Conservation (phyloP, 805 yeast genomes). For the Kazachstania taianensis region DNA sequence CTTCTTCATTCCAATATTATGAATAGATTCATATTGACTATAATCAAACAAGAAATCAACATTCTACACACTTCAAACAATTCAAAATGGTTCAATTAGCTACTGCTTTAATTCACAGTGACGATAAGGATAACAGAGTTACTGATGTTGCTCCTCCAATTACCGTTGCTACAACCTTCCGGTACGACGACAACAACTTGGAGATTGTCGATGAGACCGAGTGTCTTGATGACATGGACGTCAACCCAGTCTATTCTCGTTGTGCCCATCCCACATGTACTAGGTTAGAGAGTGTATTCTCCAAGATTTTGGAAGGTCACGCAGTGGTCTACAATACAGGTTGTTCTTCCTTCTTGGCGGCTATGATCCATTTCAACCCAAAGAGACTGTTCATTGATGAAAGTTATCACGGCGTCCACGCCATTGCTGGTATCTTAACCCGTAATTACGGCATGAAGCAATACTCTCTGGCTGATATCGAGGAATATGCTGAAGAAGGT, state of each 20-base stretch:
- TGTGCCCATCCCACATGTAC: slow-evolving; percentile 60
- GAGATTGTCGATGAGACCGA: slow-evolving; percentile 33
- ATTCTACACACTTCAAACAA: too few species aligned
- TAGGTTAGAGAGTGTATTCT: slow-evolving; percentile 56
- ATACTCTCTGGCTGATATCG: slow-evolving; percentile 41
- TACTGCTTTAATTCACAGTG: slow-evolving; percentile 60
- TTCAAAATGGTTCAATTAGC: slow-evolving; percentile 29
- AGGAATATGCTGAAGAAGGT: slow-evolving; percentile 37
- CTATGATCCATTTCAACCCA: slow-evolving; percentile 60
- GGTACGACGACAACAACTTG: slow-evolving; percentile 48
- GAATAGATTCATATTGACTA: too few species aligned
- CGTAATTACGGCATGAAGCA: slow-evolving; percentile 49
- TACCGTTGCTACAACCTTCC: slow-evolving; percentile 67
- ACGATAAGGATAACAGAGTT: slow-evolving; percentile 44
- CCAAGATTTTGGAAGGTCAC: slow-evolving; percentile 47
- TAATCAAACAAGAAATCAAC: background rate
- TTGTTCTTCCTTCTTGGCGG: slow-evolving; percentile 66
- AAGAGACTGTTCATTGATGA: slow-evolving; percentile 61
- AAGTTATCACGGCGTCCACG: slow-evolving; percentile 78
- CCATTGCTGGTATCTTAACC: slow-evolving; percentile 49
- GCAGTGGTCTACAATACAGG: slow-evolving; percentile 70
- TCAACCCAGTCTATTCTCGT: slow-evolving; percentile 53
- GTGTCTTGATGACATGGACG: slow-evolving; percentile 26
- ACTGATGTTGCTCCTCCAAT: slow-evolving; percentile 68
- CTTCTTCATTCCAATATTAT: too few species aligned